Conservation (phyloP, 306 rosid genomes). For the Trichosanthes truncata region DNA sequence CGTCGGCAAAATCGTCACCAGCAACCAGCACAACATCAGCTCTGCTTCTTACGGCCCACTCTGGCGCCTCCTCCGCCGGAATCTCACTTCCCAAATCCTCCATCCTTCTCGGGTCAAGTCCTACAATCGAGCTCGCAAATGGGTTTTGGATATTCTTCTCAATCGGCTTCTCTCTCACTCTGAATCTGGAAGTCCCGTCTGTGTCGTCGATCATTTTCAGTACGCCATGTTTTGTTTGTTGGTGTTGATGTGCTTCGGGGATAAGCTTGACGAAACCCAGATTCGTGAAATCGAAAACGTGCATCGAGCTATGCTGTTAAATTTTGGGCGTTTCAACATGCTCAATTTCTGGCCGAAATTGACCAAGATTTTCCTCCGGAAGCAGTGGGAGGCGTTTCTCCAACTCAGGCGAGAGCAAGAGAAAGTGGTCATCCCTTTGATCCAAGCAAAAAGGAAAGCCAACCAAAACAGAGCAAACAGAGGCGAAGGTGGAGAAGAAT, state of each 20-base stretch:
- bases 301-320: not conserved
- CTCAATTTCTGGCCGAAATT: conserved; percentile 6
- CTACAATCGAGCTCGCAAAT: not conserved
- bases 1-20: not conserved
- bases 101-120: not conserved
- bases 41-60: not conserved
- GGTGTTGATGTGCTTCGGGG: conserved; percentile 10
- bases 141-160: conserved; percentile 9
- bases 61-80: conserved; percentile 11
- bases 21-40: not conserved
- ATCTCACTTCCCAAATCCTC: conserved; percentile 7
- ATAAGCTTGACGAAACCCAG: not conserved
- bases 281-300: not conserved
- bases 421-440: not conserved
- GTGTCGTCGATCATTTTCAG: not conserved
- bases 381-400: not conserved
- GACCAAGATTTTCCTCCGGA: not conserved
- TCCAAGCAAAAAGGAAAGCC: not conserved
- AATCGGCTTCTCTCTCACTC: not conserved
- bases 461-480: not conserved
- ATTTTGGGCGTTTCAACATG: not conserved
- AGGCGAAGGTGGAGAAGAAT: not conserved
- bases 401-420: not conserved
- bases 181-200: not conserved
- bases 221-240: conserved; percentile 8